A percentile compares a stretch with the other conserved stretches of the same genome.
phyloP scores from a whole-genome alignment of 2,329 filamentous ascomycete species.

The Verticillium nubilum region DNA sequence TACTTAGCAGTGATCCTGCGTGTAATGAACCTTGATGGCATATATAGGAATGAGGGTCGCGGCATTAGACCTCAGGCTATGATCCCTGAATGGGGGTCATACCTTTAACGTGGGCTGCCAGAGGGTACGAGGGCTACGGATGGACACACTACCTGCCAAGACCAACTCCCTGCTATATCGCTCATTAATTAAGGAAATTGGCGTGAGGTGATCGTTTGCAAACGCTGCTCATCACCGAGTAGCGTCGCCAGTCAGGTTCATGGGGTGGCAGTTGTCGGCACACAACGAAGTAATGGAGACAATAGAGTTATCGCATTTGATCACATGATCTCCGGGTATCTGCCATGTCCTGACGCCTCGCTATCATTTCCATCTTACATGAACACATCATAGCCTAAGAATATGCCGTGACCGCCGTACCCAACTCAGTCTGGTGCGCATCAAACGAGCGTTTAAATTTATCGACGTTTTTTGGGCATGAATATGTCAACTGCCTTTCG shows the following conservation, averaged over 20 bases:
- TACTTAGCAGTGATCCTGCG: not conserved
- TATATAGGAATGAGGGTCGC: not conserved
- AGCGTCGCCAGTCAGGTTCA: not conserved
- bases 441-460: not conserved
- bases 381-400: slow-evolving; percentile 1
- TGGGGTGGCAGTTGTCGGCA: not conserved
- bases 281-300: not conserved
- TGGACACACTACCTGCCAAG: no score
- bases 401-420: not conserved
- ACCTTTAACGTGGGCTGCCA: not conserved
- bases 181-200: no score
- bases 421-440: no score
- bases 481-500: slow-evolving; percentile 44
- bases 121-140: not conserved
- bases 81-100: not conserved
- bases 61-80: not conserved
- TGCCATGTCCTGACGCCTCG: slow-evolving; percentile 4
- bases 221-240: no score
- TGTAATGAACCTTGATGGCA: not conserved
- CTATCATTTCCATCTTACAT: not conserved
- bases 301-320: not conserved
- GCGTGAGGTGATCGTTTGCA: no score
- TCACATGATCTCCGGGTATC: slow-evolving; percentile 6
- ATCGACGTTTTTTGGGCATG: slow-evolving; percentile 37
- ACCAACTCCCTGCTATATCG: no score